These are phyloP conservation scores for Mycena galericulata DNA, from an alignment of 768 basidiomycete species.

Conservation along the genomic window DNA sequence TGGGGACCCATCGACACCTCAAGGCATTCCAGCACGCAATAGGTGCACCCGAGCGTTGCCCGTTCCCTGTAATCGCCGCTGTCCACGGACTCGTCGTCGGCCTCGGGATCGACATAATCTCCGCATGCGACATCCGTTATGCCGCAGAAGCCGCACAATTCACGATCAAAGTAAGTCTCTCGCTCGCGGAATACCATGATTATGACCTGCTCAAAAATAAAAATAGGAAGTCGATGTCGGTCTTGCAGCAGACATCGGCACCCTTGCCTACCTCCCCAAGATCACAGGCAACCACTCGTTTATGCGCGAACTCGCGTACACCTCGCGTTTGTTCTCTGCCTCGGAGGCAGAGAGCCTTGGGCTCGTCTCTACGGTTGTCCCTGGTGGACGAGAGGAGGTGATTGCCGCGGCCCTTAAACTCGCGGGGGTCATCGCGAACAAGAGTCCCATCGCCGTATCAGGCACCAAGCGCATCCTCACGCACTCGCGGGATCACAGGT, in stretches of 20 bases:
- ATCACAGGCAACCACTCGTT: conserved; percentile 80
- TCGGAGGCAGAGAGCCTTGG: conserved; percentile 77
- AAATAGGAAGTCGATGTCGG: too few species aligned
- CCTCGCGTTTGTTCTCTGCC: conserved; percentile 76
- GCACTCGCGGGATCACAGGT: conserved; percentile 87
- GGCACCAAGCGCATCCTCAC: conserved; percentile 83
- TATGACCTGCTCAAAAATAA: too few species aligned
- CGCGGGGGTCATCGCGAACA: conserved; percentile 73
- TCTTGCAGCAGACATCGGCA: conserved; percentile 89
- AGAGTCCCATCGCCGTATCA: conserved; percentile 83
- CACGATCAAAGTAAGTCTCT: conserved; percentile 83
- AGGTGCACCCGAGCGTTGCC: conserved; percentile 71
- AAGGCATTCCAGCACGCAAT: conserved; percentile 78
- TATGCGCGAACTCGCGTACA: conserved; percentile 81
- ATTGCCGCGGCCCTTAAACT: conserved; percentile 72
- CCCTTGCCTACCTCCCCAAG: conserved; percentile 85
- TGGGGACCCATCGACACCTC: conserved; percentile 41
- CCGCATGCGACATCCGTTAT: conserved; percentile 83
- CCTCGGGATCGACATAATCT: conserved; percentile 81
- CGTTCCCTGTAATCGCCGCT: conserved; percentile 87
- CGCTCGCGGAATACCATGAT: too few species aligned
- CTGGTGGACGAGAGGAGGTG: conserved; percentile 76
- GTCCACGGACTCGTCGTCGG: conserved; percentile 82
- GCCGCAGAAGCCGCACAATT: conserved; percentile 73
- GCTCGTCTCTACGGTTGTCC: conserved; percentile 77